phyloP scores from a whole-genome alignment of 768 basidiomycete species.

The Lactifluus rugatus region DNA sequence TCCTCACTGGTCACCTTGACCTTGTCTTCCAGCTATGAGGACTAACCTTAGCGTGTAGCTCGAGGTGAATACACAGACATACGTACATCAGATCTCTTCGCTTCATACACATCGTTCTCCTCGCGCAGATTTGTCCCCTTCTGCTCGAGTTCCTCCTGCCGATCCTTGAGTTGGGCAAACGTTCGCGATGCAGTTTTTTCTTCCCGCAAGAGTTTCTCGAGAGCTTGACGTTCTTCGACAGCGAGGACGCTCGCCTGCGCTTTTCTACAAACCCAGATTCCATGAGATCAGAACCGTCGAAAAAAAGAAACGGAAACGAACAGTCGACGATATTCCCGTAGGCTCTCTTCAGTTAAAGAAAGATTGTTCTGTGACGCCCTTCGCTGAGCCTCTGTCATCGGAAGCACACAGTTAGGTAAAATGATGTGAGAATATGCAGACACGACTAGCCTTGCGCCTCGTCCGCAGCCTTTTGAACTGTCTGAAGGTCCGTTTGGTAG shows the following conservation, averaged over 20 bases:
- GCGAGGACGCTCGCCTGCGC: constrained; percentile 68
- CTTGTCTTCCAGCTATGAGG: constrained; percentile 48
- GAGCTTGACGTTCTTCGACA: constrained; percentile 76
- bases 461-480: constrained; percentile 59
- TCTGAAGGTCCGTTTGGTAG: constrained; percentile 55
- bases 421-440: neutral
- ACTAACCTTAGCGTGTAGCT: neutral
- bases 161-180: constrained; percentile 57
- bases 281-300: constrained; percentile 1
- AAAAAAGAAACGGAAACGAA: constrained; percentile 25
- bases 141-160: constrained; percentile 52
- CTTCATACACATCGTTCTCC: constrained; percentile 40
- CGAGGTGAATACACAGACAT: neutral
- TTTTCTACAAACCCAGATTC: constrained; percentile 42
- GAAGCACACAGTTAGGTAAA: constrained; percentile 8
- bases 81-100: constrained; percentile 51
- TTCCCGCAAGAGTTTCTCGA: constrained; percentile 74
- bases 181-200: constrained; percentile 64
- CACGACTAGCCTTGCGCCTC: constrained; percentile 59
- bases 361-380: constrained; percentile 64
- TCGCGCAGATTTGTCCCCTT: constrained; percentile 46
- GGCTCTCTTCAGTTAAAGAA: constrained; percentile 70
- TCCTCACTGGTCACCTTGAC: constrained; percentile 48
- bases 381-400: constrained; percentile 56
- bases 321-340: constrained; percentile 83